Evolutionary conservation across 257 asterid genomes (phyloP), one percentile per base, ranked within the genome.

Genomic region (Eucommia ulmoides): DNA sequence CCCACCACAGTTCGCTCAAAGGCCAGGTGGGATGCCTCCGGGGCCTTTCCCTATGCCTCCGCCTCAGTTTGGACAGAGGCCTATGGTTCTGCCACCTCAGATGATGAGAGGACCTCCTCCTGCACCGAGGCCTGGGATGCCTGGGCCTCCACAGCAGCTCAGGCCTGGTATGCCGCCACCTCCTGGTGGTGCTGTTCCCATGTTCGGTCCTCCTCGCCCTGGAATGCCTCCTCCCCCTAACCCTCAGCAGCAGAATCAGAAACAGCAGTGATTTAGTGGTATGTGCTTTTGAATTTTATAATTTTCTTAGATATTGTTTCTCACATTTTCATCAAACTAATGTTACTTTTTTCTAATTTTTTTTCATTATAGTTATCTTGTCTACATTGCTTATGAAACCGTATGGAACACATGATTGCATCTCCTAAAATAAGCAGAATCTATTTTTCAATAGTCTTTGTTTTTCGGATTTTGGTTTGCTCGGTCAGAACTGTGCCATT

Each of bases 161-260:
- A 71, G 84, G 38, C 93, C 84, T 0, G 91, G 93, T 2, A 81
- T 84, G 88, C 87, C 84, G 1, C 93, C 93, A 0, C 73, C 79
- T 0, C 81, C 81, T 19, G 75, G 78, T 11, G 93, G 82, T 50
- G 91, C 93, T 7, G 72, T 63, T 45, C 84, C 73, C 41, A 59
- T 69, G 50, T 85, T 60, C 54, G 95, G 84, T 16, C 94, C 93
- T 0, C 94, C 91, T 7, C 84, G 97, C 19, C 85, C 97, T 1
- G 97, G 97, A 51, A 87, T 87, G 94, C 94, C 82, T 2, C 95
- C 95, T 22, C 95, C 88, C 1, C 93, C 87, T 8, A 75, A 73
- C 54, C 53, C 80, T 52, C 87, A 80, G 0, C 95, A 80, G 0
- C 95, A 86, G 52, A 83, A 81, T 66, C 92, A 76, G 67, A 82